Evolutionary conservation across 2,329 filamentous ascomycete genomes (phyloP).

Genomic region (Trichoderma aggressivum): DNA sequence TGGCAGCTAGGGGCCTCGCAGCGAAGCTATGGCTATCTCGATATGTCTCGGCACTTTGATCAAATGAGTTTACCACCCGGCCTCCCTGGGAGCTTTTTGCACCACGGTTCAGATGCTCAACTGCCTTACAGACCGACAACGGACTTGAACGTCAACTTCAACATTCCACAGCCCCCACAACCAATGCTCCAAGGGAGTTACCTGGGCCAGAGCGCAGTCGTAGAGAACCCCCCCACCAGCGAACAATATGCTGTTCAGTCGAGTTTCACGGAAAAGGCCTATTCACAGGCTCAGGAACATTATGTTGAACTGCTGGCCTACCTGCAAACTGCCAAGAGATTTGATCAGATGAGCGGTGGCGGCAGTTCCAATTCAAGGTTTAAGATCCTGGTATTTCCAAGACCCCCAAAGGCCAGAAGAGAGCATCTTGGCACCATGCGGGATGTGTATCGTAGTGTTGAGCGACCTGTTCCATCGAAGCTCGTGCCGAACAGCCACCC

Average conservation of each 20-base stretch:
- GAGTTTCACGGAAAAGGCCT: slow-evolving; percentile 63
- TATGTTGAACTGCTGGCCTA: slow-evolving; percentile 69
- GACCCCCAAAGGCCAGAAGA: slow-evolving; percentile 40
- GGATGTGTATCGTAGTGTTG: neutral
- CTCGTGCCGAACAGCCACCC: neutral
- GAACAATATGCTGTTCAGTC: slow-evolving; percentile 20
- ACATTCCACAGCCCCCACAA: neutral
- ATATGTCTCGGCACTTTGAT: neutral
- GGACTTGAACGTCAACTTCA: neutral
- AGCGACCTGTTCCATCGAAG: neutral
- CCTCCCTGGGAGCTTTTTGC: neutral
- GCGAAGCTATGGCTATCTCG: slow-evolving; percentile 14
- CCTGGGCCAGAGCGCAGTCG: neutral
- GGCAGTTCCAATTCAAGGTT: slow-evolving; percentile 39
- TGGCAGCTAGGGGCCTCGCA: slow-evolving; percentile 18
- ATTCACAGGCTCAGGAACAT: slow-evolving; percentile 67
- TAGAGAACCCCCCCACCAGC: neutral
- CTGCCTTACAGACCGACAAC: neutral
- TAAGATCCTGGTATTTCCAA: slow-evolving; percentile 55
- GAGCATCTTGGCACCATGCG: neutral
- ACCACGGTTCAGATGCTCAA: neutral
- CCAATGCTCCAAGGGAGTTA: neutral
- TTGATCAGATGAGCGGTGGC: slow-evolving; percentile 38
- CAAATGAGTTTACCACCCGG: neutral
- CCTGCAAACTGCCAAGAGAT: slow-evolving; percentile 58